phyloP scores from a whole-genome alignment of 2,329 filamentous ascomycete species.

The Sporothrix luriei region DNA sequence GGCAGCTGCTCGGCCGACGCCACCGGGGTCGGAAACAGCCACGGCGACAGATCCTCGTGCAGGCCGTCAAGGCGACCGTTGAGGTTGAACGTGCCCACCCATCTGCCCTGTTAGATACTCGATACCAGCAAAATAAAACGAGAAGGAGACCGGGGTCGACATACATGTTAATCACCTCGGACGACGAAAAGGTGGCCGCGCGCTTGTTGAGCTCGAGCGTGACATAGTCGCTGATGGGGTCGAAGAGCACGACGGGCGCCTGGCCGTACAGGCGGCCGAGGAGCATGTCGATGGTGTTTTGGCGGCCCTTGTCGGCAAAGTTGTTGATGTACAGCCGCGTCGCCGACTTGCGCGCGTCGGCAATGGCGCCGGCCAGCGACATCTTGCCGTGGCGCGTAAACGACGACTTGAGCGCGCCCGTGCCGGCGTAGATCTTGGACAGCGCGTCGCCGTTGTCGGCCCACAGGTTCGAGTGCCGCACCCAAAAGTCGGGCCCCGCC shows the following conservation, averaged over 20 bases:
- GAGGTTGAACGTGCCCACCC: slow-evolving; percentile 88
- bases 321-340: slow-evolving; percentile 97
- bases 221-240: slow-evolving; percentile 92
- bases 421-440: slow-evolving; percentile 94
- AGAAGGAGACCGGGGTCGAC: slow-evolving; percentile 34
- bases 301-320: slow-evolving; percentile 88
- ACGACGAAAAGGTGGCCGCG: slow-evolving; percentile 72
- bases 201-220: slow-evolving; percentile 71
- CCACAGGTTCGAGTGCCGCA: slow-evolving; percentile 89
- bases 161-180: slow-evolving; percentile 72
- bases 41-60: slow-evolving; percentile 76
- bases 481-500: slow-evolving; percentile 81
- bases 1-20: slow-evolving; percentile 64
- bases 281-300: slow-evolving; percentile 93
- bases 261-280: slow-evolving; percentile 85
- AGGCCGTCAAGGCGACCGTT: slow-evolving; percentile 83
- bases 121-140: neutral
- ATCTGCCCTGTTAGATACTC: slow-evolving; percentile 41
- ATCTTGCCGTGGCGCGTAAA: slow-evolving; percentile 95
- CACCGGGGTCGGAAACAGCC: slow-evolving; percentile 69
- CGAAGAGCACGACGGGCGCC: slow-evolving; percentile 79
- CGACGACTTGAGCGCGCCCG: slow-evolving; percentile 90
- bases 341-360: slow-evolving; percentile 93
- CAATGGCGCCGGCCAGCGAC: slow-evolving; percentile 88
- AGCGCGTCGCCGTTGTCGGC: slow-evolving; percentile 95